These are phyloP conservation scores for Gynochthodes officinalis DNA, from an alignment of 257 asterid species.

Conservation along the genomic window DNA sequence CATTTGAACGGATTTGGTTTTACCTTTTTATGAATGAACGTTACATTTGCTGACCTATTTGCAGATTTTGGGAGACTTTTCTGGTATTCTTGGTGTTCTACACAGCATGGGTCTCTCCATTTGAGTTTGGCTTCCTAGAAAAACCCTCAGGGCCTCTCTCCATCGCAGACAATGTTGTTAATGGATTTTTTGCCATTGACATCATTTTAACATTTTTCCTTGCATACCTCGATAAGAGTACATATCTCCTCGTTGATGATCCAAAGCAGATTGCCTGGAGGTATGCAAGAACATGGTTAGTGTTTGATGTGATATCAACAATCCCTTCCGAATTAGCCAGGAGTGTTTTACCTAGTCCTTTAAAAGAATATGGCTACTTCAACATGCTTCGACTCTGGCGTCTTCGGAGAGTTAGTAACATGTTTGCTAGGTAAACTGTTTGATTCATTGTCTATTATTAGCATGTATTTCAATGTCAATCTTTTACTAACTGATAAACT, in stretches of 20 bases:
- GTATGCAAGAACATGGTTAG: slow-evolving; percentile 54
- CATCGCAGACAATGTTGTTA: slow-evolving; percentile 57
- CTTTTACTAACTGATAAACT: not conserved
- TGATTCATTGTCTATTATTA: not conserved
- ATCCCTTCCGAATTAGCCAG: slow-evolving; percentile 54
- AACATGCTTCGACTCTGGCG: slow-evolving; percentile 88
- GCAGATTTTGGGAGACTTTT: slow-evolving; percentile 65
- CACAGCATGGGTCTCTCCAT: slow-evolving; percentile 89
- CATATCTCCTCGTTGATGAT: slow-evolving; percentile 52
- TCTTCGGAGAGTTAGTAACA: slow-evolving; percentile 64
- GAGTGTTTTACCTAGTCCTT: slow-evolving; percentile 29
- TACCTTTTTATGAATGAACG: not conserved
- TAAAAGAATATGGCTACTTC: slow-evolving; percentile 48
- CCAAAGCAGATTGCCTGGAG: slow-evolving; percentile 52
- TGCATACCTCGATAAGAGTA: slow-evolving; percentile 69
- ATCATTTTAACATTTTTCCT: slow-evolving; percentile 72
- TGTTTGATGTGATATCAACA: slow-evolving; percentile 63
- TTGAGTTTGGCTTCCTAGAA: slow-evolving; percentile 73
- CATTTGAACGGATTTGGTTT: not conserved
- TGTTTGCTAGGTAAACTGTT: slow-evolving; percentile 55
- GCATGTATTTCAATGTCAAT: not conserved
- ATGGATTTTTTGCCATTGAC: slow-evolving; percentile 58
- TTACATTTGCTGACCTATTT: slow-evolving; percentile 4
- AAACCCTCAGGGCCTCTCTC: slow-evolving; percentile 38
- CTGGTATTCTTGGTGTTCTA: slow-evolving; percentile 65